Conservation (phyloP, 129 eudicot species). For the Artemisia argyi region DNA sequence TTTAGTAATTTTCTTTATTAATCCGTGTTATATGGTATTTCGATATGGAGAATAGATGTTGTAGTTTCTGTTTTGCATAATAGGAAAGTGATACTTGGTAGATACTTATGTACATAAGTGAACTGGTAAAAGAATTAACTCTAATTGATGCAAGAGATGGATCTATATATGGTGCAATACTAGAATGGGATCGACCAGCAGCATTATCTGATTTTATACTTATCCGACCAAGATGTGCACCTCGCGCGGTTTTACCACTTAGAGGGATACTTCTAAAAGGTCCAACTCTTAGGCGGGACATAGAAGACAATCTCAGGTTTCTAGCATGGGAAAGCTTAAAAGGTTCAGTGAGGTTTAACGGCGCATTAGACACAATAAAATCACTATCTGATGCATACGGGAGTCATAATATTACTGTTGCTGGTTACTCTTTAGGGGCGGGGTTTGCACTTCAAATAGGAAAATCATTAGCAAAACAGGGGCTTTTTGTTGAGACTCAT, state of each 20-base stretch:
- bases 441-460: conserved; percentile 97
- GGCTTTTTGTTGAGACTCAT: conserved; percentile 83
- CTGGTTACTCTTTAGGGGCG: conserved; percentile 94
- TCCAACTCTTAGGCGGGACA: conserved; percentile 75
- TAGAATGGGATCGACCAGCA: conserved; percentile 92
- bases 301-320: conserved; percentile 86
- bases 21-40: too few relatives aligned
- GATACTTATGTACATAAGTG: too few relatives aligned
- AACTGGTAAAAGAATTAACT: too few relatives aligned
- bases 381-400: conserved; percentile 58
- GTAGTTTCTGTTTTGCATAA: too few relatives aligned
- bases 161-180: conserved; percentile 82
- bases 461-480: conserved; percentile 82
- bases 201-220: conserved; percentile 77
- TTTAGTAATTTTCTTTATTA: too few relatives aligned
- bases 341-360: conserved; percentile 81
- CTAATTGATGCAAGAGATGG: conserved; percentile 84
- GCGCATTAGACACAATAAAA: conserved; percentile 65
- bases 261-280: conserved; percentile 80
- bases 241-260: conserved; percentile 76
- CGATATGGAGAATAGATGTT: too few relatives aligned
- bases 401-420: conserved; percentile 71
- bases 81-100: too few relatives aligned
- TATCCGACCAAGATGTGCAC: conserved; percentile 82
- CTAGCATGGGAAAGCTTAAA: conserved; percentile 93